These are phyloP conservation scores for Blastosporella zonata DNA, from an alignment of 1,284 basidiomycete species.

Conservation along the genomic window DNA sequence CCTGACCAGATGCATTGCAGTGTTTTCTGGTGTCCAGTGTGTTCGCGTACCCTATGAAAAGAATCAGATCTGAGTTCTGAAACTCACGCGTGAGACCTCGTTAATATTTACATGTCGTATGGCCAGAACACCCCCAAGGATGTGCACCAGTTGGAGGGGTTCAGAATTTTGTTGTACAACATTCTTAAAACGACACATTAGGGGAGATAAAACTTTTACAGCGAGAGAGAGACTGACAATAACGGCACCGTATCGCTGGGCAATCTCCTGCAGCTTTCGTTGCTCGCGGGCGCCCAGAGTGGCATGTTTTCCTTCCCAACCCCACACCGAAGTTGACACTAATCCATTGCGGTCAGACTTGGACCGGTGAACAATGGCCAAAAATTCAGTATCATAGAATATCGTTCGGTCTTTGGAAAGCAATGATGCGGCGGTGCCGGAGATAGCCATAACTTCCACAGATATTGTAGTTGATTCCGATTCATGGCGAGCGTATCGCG, in stretches of 20 bases:
- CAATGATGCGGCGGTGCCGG: slow-evolving; percentile 44
- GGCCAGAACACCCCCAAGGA: slow-evolving; percentile 63
- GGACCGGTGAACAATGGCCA: slow-evolving; percentile 64
- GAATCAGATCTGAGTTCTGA: slow-evolving; percentile 3
- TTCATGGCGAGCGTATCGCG: slow-evolving; percentile 28
- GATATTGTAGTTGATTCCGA: slow-evolving; percentile 57
- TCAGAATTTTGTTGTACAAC: slow-evolving; percentile 58
- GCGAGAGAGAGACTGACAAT: slow-evolving; percentile 39
- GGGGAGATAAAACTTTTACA: neutral
- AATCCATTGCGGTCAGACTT: slow-evolving; percentile 65
- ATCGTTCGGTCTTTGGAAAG: slow-evolving; percentile 44
- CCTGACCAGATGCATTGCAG: slow-evolving; percentile 72
- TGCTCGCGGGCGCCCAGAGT: slow-evolving; percentile 54
- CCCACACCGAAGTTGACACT: slow-evolving; percentile 67
- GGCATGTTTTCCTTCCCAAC: slow-evolving; percentile 62
- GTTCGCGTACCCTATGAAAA: slow-evolving; percentile 55
- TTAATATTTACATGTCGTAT: slow-evolving; percentile 61
- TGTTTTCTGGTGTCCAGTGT: slow-evolving; percentile 77
- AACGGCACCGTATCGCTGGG: slow-evolving; percentile 64
- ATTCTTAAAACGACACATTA: slow-evolving; percentile 33
- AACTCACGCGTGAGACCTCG: neutral
- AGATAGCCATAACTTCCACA: slow-evolving; percentile 63
- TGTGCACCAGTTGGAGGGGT: slow-evolving; percentile 54
- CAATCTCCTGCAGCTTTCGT: slow-evolving; percentile 64
- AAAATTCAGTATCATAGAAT: slow-evolving; percentile 70